Percentiles rank a stretch among this genome's conserved stretches.
Evolutionary conservation across 2,329 filamentous ascomycete genomes (phyloP).

Genomic region (Xylaria sp.): DNA sequence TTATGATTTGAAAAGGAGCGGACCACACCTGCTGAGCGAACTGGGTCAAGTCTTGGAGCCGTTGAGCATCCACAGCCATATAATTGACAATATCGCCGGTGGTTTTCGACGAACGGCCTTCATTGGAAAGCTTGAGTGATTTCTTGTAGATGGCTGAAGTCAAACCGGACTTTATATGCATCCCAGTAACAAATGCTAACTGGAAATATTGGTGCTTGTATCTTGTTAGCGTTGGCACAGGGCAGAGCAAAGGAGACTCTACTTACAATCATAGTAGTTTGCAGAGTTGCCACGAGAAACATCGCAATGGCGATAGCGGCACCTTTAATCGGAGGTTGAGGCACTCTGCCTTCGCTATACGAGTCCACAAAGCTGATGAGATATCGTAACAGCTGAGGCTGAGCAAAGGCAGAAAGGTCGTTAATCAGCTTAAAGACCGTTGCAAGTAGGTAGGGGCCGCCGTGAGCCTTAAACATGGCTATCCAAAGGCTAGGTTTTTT

Average conservation of each 20-base stretch:
- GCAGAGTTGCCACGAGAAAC: conserved; percentile 86
- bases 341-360: conserved; percentile 68
- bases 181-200: conserved; percentile 91
- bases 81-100: conserved; percentile 99
- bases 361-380: conserved; percentile 88
- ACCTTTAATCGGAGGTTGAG: conserved; percentile 84
- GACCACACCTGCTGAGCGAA: conserved; percentile 97
- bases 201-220: conserved; percentile 94
- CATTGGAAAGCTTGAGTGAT: conserved; percentile 88
- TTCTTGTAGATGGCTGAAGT: conserved; percentile 94
- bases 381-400: conserved; percentile 87
- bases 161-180: conserved; percentile 93
- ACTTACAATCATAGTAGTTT: conserved; percentile 80
- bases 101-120: conserved; percentile 86
- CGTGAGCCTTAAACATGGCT: conserved; percentile 85
- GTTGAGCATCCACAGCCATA: conserved; percentile 98
- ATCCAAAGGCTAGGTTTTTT: conserved; percentile 87
- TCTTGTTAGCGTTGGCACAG: conserved; percentile 40
- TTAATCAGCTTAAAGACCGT: conserved; percentile 90
- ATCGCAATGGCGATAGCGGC: conserved; percentile 89
- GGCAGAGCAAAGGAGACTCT: background rate
- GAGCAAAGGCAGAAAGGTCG: conserved; percentile 85
- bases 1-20: conserved; percentile 92
- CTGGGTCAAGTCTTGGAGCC: conserved; percentile 92
- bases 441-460: conserved; percentile 83